A percentile compares a stretch with the other conserved stretches of the same genome.
Conservation (phyloP, 331 rosid species). For the Malus hybrid region DNA sequence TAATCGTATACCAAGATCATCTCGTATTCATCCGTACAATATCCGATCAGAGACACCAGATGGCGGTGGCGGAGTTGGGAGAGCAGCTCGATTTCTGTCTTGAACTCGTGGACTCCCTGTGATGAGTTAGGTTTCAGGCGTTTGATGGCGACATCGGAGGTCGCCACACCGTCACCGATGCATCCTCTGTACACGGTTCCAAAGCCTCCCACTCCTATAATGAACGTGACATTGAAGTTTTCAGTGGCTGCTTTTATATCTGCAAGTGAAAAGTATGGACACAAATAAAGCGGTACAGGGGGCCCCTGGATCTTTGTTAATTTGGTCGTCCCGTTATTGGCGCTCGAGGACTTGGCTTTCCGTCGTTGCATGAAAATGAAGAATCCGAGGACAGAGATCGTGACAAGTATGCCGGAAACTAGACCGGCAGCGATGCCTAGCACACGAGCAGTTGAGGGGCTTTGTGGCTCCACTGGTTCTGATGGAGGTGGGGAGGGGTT, state of each 20-base stretch:
- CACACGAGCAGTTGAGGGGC: not conserved
- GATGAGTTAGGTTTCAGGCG: slow-evolving; percentile 20
- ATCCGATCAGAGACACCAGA: slow-evolving; percentile 35
- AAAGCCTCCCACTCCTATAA: slow-evolving; percentile 24
- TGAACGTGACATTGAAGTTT: not conserved
- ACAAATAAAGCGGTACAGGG: not conserved
- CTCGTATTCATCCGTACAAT: slow-evolving; percentile 28
- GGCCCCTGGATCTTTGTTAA: not conserved
- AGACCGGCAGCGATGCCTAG: slow-evolving; percentile 10
- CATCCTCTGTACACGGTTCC: not conserved
- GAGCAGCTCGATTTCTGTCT: slow-evolving; percentile 22
- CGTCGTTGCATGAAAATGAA: slow-evolving; percentile 8
- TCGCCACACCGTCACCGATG: too few relatives aligned
- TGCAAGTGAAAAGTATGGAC: slow-evolving; percentile 18
- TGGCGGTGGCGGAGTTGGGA: slow-evolving; percentile 21
- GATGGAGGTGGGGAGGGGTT: too few relatives aligned
- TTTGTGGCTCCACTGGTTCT: not conserved
- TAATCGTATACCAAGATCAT: slow-evolving; percentile 49
- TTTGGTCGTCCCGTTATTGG: not conserved
- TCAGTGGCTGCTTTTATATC: slow-evolving; percentile 12
- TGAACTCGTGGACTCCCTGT: slow-evolving; percentile 18
- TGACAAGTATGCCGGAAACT: not conserved
- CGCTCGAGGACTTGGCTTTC: not conserved
- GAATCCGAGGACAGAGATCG: slow-evolving; percentile 1
- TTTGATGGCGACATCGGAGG: slow-evolving; percentile 1